phyloP scores from a whole-genome alignment of 345 rosid genomes.

The Aethionema arabicum region DNA sequence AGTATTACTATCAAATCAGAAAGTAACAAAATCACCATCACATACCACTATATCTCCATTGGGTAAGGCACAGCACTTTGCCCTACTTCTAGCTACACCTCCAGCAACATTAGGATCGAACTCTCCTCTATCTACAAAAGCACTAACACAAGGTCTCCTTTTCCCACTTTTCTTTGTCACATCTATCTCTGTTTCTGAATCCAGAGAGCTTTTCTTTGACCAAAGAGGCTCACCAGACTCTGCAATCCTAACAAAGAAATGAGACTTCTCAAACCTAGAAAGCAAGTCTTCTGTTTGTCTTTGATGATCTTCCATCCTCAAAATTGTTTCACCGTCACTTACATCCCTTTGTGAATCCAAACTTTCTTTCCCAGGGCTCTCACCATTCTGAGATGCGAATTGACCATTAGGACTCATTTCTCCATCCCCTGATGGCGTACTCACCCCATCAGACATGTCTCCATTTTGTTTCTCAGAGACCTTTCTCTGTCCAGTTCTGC shows the following conservation, averaged over 20 bases:
- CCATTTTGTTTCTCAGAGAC: conserved; percentile 54
- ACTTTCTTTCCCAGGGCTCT: conserved; percentile 49
- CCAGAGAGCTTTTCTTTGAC: conserved; percentile 61
- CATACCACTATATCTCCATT: conserved; percentile 99
- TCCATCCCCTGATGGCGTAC: conserved; percentile 44
- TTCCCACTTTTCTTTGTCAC: conserved; percentile 36
- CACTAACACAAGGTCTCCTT: conserved; percentile 44
- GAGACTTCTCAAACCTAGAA: conserved; percentile 84
- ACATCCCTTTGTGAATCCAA: conserved; percentile 50
- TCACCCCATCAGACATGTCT: conserved; percentile 39
- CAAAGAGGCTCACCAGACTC: conserved; percentile 84
- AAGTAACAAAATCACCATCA: conserved; percentile 32
- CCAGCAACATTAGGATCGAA: conserved; percentile 74
- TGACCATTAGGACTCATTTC: conserved; percentile 44
- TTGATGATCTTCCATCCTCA: conserved; percentile 82
- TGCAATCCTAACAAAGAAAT: conserved; percentile 91
- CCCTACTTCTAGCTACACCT: conserved; percentile 78
- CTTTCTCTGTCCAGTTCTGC: conserved; percentile 65
- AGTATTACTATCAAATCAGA: conserved; percentile 15
- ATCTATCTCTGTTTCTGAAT: conserved; percentile 35
- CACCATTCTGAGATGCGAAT: conserved; percentile 49
- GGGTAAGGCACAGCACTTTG: conserved; percentile 73
- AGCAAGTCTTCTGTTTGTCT: conserved; percentile 67
- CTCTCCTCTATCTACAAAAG: conserved; percentile 79
- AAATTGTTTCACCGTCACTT: conserved; percentile 77